Base-by-base conservation (phyloP, 345 rosid genomes). In the Microcos paniculata region DNA sequence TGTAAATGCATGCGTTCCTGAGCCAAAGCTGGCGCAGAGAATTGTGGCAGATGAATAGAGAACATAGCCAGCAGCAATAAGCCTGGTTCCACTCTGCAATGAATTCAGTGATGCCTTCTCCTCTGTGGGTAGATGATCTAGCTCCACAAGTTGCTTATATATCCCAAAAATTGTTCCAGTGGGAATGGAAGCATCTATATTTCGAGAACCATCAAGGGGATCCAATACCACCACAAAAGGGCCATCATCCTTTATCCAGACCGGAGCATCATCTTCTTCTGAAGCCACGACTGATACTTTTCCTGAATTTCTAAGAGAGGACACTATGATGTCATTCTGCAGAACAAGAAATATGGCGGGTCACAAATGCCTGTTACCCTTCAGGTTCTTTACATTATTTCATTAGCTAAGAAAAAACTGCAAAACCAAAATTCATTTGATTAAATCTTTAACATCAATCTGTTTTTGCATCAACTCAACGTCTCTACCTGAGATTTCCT, bases 241-340 rank as follows among this genome's bases (percentile, higher is more conserved):
- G 58, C 91, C 96, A 53, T 89, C 83, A 40, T 88, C 89, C 75
- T 84, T 81, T 31, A 94, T 85, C 96, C 97, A 94, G 70, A 84
- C 71, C 18, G 97, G 94, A 70, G 70, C 74, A 83, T 92, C 94
- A 70, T 88, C 87, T 88, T 94, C 98, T 82, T 91, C 97, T 8
- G 98, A 94, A 76, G 98, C 98, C 98, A 92, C 88, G 75, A 90
- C 94, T 24, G 97, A 89, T 70, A 88, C 97, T 83, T 94, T 94
- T 72, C 95, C 97, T 56, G 97, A 94, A 78, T 80, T 92, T 80
- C 81, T 80, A 59, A 92, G 91, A 70, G 94, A 84, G 16, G 94
- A 88, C 73, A 94, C 82, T 69, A 94, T 88, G 64, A 92, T 91
- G 62, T 92, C 94, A 72, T 92, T 91, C 98, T 92, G 91, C 80